Percentiles rank a stretch among this genome's conserved stretches.
Conservation (phyloP, 305 asterid genomes). For the Coffea humblotiana region DNA sequence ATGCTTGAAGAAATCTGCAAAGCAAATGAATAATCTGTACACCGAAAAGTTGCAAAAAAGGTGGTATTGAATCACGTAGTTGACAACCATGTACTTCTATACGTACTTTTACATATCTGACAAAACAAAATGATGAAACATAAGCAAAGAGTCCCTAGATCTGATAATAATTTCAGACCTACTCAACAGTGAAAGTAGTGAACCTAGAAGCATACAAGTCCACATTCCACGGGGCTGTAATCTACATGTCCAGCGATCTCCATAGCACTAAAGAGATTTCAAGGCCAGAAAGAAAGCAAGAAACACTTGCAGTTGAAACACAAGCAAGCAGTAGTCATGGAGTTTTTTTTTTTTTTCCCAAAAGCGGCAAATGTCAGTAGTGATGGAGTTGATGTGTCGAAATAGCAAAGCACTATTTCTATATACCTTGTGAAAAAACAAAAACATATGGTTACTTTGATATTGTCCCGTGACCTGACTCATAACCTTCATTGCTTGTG, state of each 20-base stretch:
- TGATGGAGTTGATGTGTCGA: neutral
- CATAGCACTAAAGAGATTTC: neutral
- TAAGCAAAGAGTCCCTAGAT: neutral
- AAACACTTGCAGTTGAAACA: neutral
- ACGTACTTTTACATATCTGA: neutral
- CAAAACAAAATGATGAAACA: neutral
- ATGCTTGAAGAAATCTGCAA: conserved; percentile 14
- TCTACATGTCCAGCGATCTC: conserved; percentile 1
- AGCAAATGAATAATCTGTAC: conserved; percentile 6
- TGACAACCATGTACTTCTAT: neutral
- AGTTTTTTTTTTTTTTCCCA: too few species aligned
- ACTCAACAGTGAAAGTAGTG: neutral
- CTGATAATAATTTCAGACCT: neutral
- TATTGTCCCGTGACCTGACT: too few species aligned
- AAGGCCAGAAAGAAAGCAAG: neutral
- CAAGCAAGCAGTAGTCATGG: neutral
- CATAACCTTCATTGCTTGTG: too few species aligned
- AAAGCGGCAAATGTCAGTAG: too few species aligned
- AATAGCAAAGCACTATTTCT: too few species aligned
- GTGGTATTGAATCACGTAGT: neutral
- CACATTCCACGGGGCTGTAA: neutral
- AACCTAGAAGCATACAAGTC: neutral
- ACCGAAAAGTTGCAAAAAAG: neutral
- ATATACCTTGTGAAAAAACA: too few species aligned
- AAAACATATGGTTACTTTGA: too few species aligned